Conservation (phyloP, 176 grass and related monocot genomes). For the Phoenix dactylifera region DNA sequence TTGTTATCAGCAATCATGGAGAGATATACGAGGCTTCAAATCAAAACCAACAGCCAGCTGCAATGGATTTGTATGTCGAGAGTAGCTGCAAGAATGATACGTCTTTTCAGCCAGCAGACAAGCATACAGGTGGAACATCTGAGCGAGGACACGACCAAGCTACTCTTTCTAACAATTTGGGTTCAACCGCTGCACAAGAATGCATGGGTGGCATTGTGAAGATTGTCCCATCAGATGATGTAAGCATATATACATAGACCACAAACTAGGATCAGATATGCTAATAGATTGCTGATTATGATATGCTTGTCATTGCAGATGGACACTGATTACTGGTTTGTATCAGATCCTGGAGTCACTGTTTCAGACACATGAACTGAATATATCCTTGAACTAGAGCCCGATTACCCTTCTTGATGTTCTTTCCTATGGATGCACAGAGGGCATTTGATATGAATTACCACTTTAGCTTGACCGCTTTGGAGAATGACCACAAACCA, state of each 20-base stretch:
- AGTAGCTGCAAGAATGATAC: slow-evolving; percentile 11
- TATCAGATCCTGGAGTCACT: neutral
- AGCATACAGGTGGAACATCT: slow-evolving; percentile 3
- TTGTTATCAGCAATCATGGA: neutral
- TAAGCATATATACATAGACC: neutral
- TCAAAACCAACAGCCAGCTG: neutral
- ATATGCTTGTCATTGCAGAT: neutral
- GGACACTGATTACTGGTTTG: neutral
- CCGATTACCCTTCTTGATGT: too few species aligned
- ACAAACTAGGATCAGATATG: neutral
- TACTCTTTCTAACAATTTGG: neutral
- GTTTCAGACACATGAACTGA: neutral
- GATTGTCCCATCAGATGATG: neutral
- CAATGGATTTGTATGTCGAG: slow-evolving; percentile 10
- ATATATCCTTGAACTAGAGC: neutral
- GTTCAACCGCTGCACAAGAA: slow-evolving; percentile 7
- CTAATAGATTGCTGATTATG: neutral
- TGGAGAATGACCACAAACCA: too few species aligned
- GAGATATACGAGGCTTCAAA: neutral
- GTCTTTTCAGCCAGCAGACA: slow-evolving; percentile 22
- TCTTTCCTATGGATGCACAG: too few species aligned
- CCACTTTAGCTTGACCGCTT: too few species aligned
- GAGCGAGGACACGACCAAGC: neutral
- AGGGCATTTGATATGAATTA: too few species aligned
- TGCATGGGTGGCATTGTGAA: slow-evolving; percentile 18